A percentile compares a stretch with the other conserved stretches of the same genome.
phyloP scores from a whole-genome alignment of 495 filamentous ascomycete genomes.

The Amphirosellinia nigrospora region DNA sequence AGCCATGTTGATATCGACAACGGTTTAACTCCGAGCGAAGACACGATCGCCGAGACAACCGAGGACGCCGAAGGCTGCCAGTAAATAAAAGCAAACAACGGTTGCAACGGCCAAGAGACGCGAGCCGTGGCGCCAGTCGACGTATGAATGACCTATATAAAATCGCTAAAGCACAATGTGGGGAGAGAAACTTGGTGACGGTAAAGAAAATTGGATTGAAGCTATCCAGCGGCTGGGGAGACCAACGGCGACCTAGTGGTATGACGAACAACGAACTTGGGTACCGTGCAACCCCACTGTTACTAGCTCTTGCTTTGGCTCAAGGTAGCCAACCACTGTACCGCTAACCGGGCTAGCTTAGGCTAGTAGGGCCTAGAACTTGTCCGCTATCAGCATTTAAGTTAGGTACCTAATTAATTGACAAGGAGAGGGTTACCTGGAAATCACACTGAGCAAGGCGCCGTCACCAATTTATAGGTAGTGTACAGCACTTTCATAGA shows the following conservation, averaged over 20 bases:
- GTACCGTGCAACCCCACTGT: neutral
- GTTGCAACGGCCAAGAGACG: neutral
- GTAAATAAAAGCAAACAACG: too few relatives aligned
- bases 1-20: slow-evolving; percentile 16
- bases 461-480: too few relatives aligned
- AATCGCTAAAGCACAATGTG: neutral
- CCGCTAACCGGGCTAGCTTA: neutral
- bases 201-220: neutral
- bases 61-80: neutral
- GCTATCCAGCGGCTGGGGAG: neutral
- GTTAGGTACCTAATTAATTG: neutral
- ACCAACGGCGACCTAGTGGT: slow-evolving; percentile 7
- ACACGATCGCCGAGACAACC: slow-evolving; percentile 3
- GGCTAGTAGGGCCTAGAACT: too few relatives aligned
- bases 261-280: neutral
- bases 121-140: neutral
- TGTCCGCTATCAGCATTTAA: too few relatives aligned
- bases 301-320: neutral
- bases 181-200: neutral
- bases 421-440: neutral
- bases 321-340: neutral
- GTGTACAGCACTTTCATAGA: too few relatives aligned
- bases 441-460: too few relatives aligned
- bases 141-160: neutral
- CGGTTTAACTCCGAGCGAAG: neutral